Conservation (phyloP, 495 filamentous ascomycete species). For the Xylaria intraflava region DNA sequence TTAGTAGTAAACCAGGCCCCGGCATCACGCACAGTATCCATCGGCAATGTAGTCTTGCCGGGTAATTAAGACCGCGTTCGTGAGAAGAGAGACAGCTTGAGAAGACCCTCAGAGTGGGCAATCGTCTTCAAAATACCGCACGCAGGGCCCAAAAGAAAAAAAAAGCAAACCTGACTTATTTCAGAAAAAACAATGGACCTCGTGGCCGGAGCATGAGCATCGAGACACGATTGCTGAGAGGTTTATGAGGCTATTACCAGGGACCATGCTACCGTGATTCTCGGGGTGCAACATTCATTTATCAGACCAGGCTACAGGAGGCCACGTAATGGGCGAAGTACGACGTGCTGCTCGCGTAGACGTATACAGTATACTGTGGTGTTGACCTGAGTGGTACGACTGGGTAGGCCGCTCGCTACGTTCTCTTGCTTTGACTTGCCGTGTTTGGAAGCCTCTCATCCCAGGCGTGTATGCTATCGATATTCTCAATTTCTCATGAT, state of each 20-base stretch:
- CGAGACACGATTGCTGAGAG: background rate
- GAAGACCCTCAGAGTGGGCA: background rate
- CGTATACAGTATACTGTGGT: background rate
- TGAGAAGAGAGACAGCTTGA: background rate
- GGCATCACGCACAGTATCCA: background rate
- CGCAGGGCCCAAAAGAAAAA: background rate
- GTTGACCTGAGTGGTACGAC: slow-evolving; percentile 1
- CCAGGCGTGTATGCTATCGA: slow-evolving; percentile 1
- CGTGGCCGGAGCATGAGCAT: background rate
- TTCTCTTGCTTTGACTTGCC: slow-evolving; percentile 7
- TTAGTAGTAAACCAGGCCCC: background rate
- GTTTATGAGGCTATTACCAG: slow-evolving; percentile 5
- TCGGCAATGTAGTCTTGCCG: background rate
- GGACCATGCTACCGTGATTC: slow-evolving; percentile 3
- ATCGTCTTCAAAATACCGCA: slow-evolving; percentile 3
- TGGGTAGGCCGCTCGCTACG: background rate
- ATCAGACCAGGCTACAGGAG: slow-evolving; percentile 12
- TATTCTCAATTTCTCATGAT: background rate
- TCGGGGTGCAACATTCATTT: slow-evolving; percentile 15
- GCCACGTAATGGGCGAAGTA: slow-evolving; percentile 10
- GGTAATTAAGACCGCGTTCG: background rate
- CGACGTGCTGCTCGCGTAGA: slow-evolving; percentile 1
- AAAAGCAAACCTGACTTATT: background rate
- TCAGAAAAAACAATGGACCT: slow-evolving; percentile 1
- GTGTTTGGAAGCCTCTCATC: slow-evolving; percentile 8